A percentile compares a stretch with the other conserved stretches of the same genome.
Conservation (phyloP, 306 rosid species). For the Dryas drummondii region DNA sequence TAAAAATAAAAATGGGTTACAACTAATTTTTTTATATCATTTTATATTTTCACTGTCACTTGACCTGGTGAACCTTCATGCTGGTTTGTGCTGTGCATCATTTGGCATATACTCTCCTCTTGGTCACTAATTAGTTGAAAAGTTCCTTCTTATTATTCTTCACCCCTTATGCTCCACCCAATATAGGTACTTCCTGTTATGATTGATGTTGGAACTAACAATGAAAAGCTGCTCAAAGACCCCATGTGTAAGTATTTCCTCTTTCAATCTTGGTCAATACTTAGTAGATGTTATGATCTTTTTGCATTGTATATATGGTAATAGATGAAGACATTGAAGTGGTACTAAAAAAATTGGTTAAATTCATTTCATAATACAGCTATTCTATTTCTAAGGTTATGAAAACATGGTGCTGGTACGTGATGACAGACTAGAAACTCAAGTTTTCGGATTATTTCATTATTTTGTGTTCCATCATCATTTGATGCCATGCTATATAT, state of each 20-base stretch:
- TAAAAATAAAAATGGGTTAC: background rate
- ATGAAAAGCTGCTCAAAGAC: constrained; percentile 73
- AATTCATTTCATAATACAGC: background rate
- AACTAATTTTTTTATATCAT: background rate
- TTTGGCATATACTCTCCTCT: background rate
- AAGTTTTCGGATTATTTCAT: background rate
- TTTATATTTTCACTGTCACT: background rate
- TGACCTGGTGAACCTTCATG: constrained; percentile 8
- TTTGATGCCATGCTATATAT: background rate
- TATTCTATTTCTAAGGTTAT: background rate
- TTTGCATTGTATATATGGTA: background rate
- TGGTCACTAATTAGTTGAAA: background rate
- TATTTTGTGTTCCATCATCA: background rate
- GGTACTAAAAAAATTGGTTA: background rate
- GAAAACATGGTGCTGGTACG: background rate
- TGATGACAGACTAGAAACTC: background rate
- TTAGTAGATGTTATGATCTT: background rate
- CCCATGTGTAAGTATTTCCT: constrained; percentile 69
- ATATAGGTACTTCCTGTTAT: constrained; percentile 92
- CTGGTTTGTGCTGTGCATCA: background rate
- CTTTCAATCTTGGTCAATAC: constrained; percentile 23
- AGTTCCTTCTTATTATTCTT: background rate
- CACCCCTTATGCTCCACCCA: background rate
- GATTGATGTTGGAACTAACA: constrained; percentile 99
- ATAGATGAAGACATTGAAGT: background rate